These are phyloP conservation scores for Lentinula sp. DNA, from an alignment of 768 basidiomycete species.

Conservation along the genomic window DNA sequence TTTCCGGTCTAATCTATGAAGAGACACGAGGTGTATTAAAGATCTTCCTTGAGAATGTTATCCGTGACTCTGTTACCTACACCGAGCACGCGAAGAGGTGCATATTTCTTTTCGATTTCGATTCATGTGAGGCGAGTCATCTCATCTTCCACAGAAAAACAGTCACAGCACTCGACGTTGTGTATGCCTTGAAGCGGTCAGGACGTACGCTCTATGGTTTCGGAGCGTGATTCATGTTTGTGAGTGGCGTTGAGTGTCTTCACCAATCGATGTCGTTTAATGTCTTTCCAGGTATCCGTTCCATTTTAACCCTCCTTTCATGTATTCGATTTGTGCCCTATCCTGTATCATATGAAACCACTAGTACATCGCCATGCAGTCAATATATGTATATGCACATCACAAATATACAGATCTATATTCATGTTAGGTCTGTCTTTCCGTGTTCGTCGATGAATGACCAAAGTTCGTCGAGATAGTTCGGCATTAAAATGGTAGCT, in stretches of 20 bases:
- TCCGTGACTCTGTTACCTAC: slow-evolving; percentile 72
- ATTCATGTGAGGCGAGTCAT: not conserved
- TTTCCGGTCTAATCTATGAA: slow-evolving; percentile 47
- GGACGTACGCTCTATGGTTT: slow-evolving; percentile 60
- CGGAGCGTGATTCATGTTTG: slow-evolving; percentile 31
- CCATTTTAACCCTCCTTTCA: not conserved
- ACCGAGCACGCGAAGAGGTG: slow-evolving; percentile 70
- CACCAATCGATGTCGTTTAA: not conserved
- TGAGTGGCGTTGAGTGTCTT: not conserved
- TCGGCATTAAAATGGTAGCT: no score
- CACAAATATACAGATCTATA: no score
- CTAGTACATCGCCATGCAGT: not conserved
- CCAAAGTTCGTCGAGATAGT: no score
- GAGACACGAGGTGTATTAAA: slow-evolving; percentile 56
- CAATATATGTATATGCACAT: not conserved
- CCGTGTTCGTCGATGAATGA: no score
- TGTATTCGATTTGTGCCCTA: not conserved
- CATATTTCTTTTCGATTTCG: not conserved
- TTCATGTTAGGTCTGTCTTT: no score
- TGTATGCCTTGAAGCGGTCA: slow-evolving; percentile 45
- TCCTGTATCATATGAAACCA: not conserved
- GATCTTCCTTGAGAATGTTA: slow-evolving; percentile 39
- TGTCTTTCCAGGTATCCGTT: not conserved
- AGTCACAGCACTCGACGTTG: slow-evolving; percentile 63
- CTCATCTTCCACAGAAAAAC: slow-evolving; percentile 32